These are phyloP conservation scores for Xylaria sp. DNA, from an alignment of 2,329 filamentous ascomycete species.

Conservation along the genomic window DNA sequence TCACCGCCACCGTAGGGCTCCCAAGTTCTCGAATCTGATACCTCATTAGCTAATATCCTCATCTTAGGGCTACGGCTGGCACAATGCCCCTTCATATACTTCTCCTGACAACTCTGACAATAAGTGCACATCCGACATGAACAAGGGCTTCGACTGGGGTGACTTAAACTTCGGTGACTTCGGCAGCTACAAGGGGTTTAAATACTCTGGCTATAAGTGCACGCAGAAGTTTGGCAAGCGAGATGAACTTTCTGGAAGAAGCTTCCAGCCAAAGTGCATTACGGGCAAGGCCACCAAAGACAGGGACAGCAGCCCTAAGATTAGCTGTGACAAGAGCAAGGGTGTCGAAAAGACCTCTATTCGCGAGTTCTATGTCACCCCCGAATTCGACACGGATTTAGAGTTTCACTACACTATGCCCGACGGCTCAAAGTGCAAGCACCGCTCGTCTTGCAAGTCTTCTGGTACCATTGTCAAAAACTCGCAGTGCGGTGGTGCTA, in stretches of 20 bases:
- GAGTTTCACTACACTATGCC: constrained; percentile 89
- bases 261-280: constrained; percentile 64
- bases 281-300: constrained; percentile 57
- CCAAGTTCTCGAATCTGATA: background rate
- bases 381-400: constrained; percentile 77
- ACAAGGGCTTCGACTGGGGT: constrained; percentile 73
- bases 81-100: constrained; percentile 57
- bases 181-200: constrained; percentile 71
- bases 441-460: constrained; percentile 70
- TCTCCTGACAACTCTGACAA: constrained; percentile 78
- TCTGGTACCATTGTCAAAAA: constrained; percentile 76
- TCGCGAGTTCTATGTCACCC: constrained; percentile 72
- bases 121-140: constrained; percentile 74
- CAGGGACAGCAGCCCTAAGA: constrained; percentile 59
- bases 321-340: constrained; percentile 55
- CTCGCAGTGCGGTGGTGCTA: constrained; percentile 90
- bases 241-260: constrained; percentile 58
- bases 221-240: constrained; percentile 63
- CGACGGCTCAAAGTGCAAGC: constrained; percentile 81
- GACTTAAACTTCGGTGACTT: constrained; percentile 67
- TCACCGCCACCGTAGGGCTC: constrained; percentile 52
- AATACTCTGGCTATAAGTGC: constrained; percentile 76
- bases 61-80: constrained; percentile 35
- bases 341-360: constrained; percentile 72
- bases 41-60: constrained; percentile 14